Base-by-base conservation (phyloP, 2,329 filamentous ascomycete genomes). In the Penicillium sp. region DNA sequence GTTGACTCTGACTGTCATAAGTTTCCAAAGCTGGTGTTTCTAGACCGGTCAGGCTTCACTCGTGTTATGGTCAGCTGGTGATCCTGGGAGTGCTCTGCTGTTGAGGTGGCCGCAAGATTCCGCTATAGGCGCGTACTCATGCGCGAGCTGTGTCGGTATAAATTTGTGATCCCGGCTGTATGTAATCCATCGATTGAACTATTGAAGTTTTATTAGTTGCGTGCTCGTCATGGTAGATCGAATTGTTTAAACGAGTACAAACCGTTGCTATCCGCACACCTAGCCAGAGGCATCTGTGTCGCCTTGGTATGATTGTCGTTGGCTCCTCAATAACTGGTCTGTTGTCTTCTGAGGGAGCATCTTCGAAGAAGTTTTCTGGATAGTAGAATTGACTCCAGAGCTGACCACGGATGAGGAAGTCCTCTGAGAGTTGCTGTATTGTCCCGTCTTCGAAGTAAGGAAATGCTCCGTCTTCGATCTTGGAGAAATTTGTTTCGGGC, bases 381-480 rank as follows among this genome's bases (percentile, higher is more conserved):
- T 81, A 83, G 52, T 77, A 79, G 0, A 64, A 44, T 57, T 80
- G 74, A 50, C 77, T 80, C 80, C 82, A 85, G 24, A 82, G 67
- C 55, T 82, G 75, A 1, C 85, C 85, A 24, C 83, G 78, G 8
- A 86, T 79, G 1, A 79, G 65, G 60, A 82, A 86, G 60, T 88
- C 85, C 60, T 88, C 85, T 0, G 82, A 80, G 1, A 87, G 64
- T 49, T 85, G 83, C 10, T 75, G 66, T 6, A 70, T 71, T 19
- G 75, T 72, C 3, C 63, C 72, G 52, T 75, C 70, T n/a, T 77
- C 72, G 33, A 70, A 63, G 35, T 63, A 56, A 21, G 81, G 79
- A 59, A 85, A 83, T 0, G 68, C 56, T 39, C 69, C 55, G 57
- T 66, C 58, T 58, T 77, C 75, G 60, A 76, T 76, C 61, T 63